Conservation (phyloP, 768 basidiomycete species). For the Rhizopogon roseolus region DNA sequence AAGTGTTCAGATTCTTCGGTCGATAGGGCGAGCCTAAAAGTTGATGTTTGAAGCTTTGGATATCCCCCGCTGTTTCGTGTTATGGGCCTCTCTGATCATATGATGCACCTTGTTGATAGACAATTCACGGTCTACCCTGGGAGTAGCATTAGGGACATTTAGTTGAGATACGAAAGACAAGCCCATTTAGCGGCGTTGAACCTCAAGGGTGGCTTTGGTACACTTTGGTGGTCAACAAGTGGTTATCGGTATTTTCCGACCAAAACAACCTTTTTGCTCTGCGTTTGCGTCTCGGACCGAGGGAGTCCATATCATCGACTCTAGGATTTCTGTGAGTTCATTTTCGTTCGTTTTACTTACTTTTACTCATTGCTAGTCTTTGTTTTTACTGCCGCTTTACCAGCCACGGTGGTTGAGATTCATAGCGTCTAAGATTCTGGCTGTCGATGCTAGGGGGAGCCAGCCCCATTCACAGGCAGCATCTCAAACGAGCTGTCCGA, state of each 20-base stretch:
- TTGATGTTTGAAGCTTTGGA: too few relatives aligned
- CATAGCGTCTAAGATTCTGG: conserved; percentile 34
- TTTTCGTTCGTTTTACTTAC: neutral
- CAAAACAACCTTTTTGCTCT: neutral
- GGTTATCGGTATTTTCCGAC: neutral
- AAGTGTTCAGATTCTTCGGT: neutral
- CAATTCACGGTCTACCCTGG: too few relatives aligned
- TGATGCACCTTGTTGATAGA: too few relatives aligned
- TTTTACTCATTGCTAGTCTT: neutral
- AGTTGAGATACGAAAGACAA: neutral
- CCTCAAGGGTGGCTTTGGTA: neutral
- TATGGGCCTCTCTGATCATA: too few relatives aligned
- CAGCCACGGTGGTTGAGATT: conserved; percentile 33
- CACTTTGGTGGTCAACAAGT: neutral
- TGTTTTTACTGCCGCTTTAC: conserved; percentile 1
- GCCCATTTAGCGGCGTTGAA: neutral
- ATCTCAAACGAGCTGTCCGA: conserved; percentile 37
- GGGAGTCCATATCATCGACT: neutral
- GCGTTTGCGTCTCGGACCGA: neutral
- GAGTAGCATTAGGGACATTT: too few relatives aligned
- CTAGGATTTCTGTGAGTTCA: neutral
- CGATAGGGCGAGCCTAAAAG: neutral
- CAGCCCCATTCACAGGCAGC: conserved; percentile 48
- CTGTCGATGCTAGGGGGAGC: conserved; percentile 75
- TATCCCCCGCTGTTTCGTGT: neutral